These are phyloP conservation scores for Chrysanthemum lavandulifolium DNA, from an alignment of 129 eudicot genomes.

Conservation along the genomic window DNA sequence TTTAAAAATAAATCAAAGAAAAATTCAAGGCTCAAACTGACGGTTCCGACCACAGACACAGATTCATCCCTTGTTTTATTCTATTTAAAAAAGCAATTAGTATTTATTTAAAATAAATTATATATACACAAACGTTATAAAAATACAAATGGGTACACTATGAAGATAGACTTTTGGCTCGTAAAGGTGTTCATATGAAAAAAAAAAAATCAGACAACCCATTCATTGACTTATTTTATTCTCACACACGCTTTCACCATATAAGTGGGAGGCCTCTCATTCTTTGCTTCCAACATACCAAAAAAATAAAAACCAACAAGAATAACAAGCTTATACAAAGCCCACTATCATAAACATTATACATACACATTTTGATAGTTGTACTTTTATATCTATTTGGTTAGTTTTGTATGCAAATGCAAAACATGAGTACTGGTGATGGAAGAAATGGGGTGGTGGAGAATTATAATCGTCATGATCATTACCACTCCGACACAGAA, in stretches of 20 bases:
- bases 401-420: constrained; percentile 28
- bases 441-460: constrained; percentile 28
- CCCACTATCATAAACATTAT: neutral
- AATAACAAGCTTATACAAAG: neutral
- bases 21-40: neutral
- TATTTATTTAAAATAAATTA: no score
- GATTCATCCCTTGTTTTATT: constrained; percentile 11
- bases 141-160: neutral
- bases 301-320: neutral
- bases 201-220: constrained; percentile 10
- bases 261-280: constrained; percentile 39
- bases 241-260: constrained; percentile 33
- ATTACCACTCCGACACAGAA: constrained; percentile 71
- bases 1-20: no score
- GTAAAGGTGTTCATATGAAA: constrained; percentile 15
- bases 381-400: neutral
- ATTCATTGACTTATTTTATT: constrained; percentile 23
- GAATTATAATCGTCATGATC: constrained; percentile 35
- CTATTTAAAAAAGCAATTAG: no score
- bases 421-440: constrained; percentile 34
- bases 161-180: neutral
- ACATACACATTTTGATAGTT: constrained; percentile 1
- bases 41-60: neutral
- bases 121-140: neutral
- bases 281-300: neutral